Base-by-base conservation (phyloP, 305 asterid genomes). In the Fraxinus floribunda region DNA sequence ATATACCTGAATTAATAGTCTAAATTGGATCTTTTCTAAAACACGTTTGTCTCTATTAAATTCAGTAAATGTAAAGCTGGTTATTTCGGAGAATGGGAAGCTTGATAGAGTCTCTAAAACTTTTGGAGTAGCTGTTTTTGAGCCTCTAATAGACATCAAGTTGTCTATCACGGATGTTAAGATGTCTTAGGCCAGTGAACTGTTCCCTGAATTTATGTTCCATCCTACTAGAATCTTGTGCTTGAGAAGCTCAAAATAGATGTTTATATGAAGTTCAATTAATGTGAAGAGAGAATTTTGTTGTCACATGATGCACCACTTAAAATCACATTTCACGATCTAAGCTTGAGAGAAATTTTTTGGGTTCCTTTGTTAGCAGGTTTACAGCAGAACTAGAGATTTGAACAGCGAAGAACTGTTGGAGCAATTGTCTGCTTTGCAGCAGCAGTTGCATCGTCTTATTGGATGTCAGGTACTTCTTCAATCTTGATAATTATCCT, bases 361-460 rank as follows among this genome's bases (percentile, higher is more conserved):
- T 86, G 30, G 36, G 44, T 78, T 72, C 8, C 76, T 70, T 44
- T 87, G 38, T 84, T 60, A 41, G 57, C 97, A 96, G 98, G 95
- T 94, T 66, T 92, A 90, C 84, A 89, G 98, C 90, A 93, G 85
- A 92, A 94, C 98, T 81, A 91, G 97, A 87, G 99, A 94, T 86
- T 87, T 96, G 92, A 91, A 84, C 83, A 90, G 94, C 80, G 98
- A 93, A 81, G 97, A 93, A 83, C 95, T 94, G 81, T 83, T 96
- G 79, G 98, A 96, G 39, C 99, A 93, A 76, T 87, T 96, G 88
- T 98, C 99, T 80, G 90, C 97, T 83, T 83, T 96, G 89, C 99
- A 96, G 88, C 98, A 96, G 89, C 87, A 92, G 87, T 89, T 94
- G 29, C 91, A 90, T 85, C 99, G 98, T 82, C 97, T 96, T 85